Base-by-base conservation (phyloP, 169 alveolate species). In the Theileria parva region DNA sequence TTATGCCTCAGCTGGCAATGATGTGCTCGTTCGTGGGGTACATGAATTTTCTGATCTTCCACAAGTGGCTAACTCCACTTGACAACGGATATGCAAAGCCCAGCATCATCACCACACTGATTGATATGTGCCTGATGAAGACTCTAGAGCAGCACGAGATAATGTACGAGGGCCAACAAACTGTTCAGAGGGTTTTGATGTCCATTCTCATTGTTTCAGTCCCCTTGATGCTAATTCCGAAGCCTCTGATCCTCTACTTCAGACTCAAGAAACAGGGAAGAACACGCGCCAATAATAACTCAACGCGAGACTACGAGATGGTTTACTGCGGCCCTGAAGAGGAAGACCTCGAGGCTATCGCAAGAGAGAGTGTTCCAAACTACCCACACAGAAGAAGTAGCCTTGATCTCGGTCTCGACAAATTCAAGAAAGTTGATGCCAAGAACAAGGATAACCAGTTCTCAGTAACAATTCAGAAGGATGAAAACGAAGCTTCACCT, bases 1-100 rank as follows among this genome's bases (percentile, higher is more conserved):
- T 97, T 86, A 75, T 98, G 34, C 99, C 99, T 32, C 98, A 98
- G 90, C 74, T 98, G 28, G 88, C 97, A 15, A 94, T 98, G 89
- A 89, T 98, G 95, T 71, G 93, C 28, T 79, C 95, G 55, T 90
- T 98, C 25, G 96, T 98, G 74, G 99, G 99, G 0, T 98, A 97
- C 91, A 96, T 97, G 95, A 95, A 92, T 74, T 87, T 96, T 76
- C 78, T 98, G 83, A 96, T 98, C 48, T 78, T 98, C 59, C 89
- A 95, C 77, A 98, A 98, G 86, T 97, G 99, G 99, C 77, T 93
- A 19, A 93, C 96, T 15, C 96, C 96, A 11, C 88, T 85, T 88
- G 76, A 75, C 77, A 91, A 76, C 65, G 95, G 92, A 74, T 91
- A 53, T 75, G 90, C 92, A 79, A 92, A 92, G 86, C 99, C 99